Conservation (phyloP, 1,139 yeast species). For the Blastobotrys buckinghamii region DNA sequence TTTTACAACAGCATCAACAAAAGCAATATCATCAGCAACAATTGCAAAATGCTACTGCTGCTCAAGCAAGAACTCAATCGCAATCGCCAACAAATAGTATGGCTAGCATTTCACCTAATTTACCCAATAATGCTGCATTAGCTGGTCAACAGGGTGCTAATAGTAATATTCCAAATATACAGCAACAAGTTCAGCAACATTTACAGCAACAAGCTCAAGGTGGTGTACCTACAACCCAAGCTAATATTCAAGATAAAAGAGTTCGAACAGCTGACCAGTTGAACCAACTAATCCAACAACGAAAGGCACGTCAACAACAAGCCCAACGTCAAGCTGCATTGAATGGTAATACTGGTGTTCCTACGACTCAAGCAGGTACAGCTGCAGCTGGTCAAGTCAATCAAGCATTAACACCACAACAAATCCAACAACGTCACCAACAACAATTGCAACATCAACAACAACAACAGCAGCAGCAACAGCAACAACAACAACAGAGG, state of each 20-base stretch:
- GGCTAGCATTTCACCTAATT: too few relatives aligned
- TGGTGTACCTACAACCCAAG: too few relatives aligned
- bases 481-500: background rate
- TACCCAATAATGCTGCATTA: too few relatives aligned
- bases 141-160: too few relatives aligned
- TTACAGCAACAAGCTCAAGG: background rate
- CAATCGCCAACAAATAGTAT: too few relatives aligned
- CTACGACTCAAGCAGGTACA: constrained; percentile 8
- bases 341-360: too few relatives aligned
- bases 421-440: constrained; percentile 18
- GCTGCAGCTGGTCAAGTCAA: constrained; percentile 4
- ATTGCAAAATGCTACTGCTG: background rate
- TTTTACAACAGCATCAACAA: background rate
- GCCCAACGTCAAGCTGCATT: background rate
- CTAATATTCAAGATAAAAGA: too few relatives aligned
- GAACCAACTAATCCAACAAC: constrained; percentile 21
- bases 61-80: background rate
- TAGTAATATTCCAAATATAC: too few relatives aligned
- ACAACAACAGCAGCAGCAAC: background rate
- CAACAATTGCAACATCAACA: background rate
- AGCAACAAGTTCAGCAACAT: background rate
- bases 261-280: constrained; percentile 11
- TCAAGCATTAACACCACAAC: constrained; percentile 8
- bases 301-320: constrained; percentile 12
- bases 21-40: constrained; percentile 2